phyloP scores from a whole-genome alignment of 1,139 yeast species.

The Saccharomyces hybrid region DNA sequence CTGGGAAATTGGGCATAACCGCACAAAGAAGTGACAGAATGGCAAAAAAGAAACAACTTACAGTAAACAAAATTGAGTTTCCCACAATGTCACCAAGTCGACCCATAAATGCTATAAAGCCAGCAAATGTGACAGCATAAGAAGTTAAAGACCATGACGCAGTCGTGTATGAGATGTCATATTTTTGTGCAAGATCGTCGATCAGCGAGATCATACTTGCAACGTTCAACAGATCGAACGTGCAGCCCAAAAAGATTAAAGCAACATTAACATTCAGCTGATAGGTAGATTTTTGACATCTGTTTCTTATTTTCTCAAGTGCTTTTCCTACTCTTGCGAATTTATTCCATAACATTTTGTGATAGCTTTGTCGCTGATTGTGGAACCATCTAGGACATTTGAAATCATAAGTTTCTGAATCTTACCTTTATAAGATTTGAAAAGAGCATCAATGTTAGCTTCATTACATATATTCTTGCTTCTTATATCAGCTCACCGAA shows the following conservation, averaged over 20 bases:
- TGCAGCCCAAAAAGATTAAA: constrained; percentile 8
- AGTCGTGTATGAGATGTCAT: constrained; percentile 7
- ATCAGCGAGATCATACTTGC: constrained; percentile 10
- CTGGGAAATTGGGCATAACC: constrained; percentile 27
- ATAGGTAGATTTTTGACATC: constrained; percentile 6
- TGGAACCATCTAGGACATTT: not conserved
- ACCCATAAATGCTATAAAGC: constrained; percentile 31
- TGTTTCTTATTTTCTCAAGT: not conserved
- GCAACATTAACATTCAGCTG: constrained; percentile 8
- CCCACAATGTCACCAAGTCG: constrained; percentile 31
- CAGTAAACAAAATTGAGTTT: constrained; percentile 22
- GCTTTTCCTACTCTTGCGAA: not conserved
- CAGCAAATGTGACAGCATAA: constrained; percentile 31
- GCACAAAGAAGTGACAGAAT: constrained; percentile 28
- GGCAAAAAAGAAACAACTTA: constrained; percentile 12
- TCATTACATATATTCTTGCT: not conserved
- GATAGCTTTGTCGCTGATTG: not conserved
- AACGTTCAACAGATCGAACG: constrained; percentile 11
- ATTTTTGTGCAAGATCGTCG: constrained; percentile 8
- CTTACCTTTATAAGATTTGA: not conserved
- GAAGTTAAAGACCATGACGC: constrained; percentile 30
- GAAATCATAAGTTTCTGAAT: not conserved
- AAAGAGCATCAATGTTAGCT: not conserved
- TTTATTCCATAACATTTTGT: not conserved
- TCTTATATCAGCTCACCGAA: not conserved